phyloP scores from a whole-genome alignment of 2,329 filamentous ascomycete species.

The Fusarium protoensiforme region DNA sequence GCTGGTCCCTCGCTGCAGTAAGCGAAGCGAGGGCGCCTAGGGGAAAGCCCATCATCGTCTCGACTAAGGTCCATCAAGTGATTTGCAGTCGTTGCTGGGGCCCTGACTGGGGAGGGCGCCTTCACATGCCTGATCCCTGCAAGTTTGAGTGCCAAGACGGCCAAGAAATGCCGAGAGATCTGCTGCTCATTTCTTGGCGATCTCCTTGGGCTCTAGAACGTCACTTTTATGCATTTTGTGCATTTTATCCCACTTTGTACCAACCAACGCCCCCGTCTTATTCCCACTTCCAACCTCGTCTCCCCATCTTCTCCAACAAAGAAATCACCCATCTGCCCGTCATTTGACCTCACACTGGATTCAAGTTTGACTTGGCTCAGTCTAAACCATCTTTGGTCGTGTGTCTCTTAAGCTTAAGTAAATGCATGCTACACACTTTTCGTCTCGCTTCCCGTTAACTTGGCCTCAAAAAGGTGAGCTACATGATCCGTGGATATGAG shows the following conservation, averaged over 20 bases:
- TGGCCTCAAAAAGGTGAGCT: conserved; percentile 33
- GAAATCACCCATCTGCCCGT: neutral
- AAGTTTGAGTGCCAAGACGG: conserved; percentile 37
- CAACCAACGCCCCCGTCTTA: conserved; percentile 13
- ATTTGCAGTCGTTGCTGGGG: neutral
- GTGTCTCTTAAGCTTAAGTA: conserved; percentile 1
- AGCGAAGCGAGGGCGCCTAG: neutral
- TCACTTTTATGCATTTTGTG: conserved; percentile 21
- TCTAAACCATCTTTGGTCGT: conserved; percentile 1
- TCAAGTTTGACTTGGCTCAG: neutral
- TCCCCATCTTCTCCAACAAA: neutral
- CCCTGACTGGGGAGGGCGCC: neutral
- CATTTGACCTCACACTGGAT: neutral
- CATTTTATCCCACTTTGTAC: conserved; percentile 12
- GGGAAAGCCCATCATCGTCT: neutral
- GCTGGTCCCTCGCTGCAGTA: neutral
- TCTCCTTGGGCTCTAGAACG: conserved; percentile 2
- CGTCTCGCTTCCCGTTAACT: neutral
- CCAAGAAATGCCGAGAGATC: conserved; percentile 40
- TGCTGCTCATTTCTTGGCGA: conserved; percentile 29
- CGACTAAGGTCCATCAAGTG: neutral
- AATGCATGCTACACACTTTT: neutral
- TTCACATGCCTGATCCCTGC: neutral
- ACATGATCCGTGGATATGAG: conserved; percentile 25
- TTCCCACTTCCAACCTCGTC: conserved; percentile 2